These are phyloP conservation scores for Oenanthe sinensis DNA, from an alignment of 129 eudicot species.

Conservation along the genomic window DNA sequence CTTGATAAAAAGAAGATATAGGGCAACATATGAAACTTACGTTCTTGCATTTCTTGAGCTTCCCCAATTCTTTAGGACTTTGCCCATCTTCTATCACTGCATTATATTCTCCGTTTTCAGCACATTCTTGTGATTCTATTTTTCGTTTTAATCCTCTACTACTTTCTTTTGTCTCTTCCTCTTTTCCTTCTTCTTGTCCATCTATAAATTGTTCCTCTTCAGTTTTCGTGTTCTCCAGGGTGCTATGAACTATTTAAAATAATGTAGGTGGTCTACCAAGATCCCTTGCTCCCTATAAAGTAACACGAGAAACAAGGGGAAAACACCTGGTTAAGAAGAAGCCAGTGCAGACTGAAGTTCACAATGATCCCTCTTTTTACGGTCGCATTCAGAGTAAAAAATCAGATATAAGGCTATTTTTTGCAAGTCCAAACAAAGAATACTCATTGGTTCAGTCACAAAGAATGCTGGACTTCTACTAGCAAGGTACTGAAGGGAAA, in stretches of 20 bases:
- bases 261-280: constrained; percentile 66
- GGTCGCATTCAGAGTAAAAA: not conserved
- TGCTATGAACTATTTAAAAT: constrained; percentile 61
- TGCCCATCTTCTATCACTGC: constrained; percentile 21
- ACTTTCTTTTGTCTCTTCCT: constrained; percentile 26
- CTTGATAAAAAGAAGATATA: not conserved
- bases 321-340: not conserved
- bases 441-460: not conserved
- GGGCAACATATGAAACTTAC: constrained; percentile 28
- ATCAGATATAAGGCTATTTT: not conserved
- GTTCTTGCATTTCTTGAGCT: constrained; percentile 64
- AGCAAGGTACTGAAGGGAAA: not conserved
- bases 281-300: constrained; percentile 81
- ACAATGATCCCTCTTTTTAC: not conserved
- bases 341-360: not conserved
- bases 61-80: constrained; percentile 30
- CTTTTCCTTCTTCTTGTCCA: constrained; percentile 16
- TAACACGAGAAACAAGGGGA: not conserved
- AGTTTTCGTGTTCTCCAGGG: constrained; percentile 39
- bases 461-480: not conserved
- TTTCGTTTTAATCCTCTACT: constrained; percentile 65
- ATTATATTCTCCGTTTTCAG: constrained; percentile 13
- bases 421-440: too few species aligned
- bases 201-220: constrained; percentile 8
- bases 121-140: constrained; percentile 29